phyloP scores from a whole-genome alignment of 805 yeast genomes.

The Lachancea mirantina region DNA sequence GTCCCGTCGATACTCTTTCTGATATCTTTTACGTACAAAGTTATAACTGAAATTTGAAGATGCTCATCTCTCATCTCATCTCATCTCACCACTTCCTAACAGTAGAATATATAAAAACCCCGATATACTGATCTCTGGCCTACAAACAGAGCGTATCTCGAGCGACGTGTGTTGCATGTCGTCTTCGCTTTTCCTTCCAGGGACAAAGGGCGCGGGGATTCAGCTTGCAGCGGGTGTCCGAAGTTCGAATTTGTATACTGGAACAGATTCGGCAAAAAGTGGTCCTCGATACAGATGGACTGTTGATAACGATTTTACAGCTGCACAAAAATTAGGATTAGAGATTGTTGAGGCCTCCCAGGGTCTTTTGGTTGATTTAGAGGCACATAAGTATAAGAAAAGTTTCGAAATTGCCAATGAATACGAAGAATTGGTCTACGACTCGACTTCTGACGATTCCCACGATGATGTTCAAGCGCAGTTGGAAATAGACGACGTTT shows the following conservation, averaged over 20 bases:
- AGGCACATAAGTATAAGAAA: neutral
- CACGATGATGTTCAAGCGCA: constrained; percentile 7
- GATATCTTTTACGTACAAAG: no score
- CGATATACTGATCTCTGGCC: no score
- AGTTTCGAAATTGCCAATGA: constrained; percentile 1
- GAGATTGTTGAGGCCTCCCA: neutral
- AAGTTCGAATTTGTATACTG: constrained; percentile 6
- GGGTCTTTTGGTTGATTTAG: neutral
- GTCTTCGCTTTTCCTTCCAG: no score
- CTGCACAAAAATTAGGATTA: neutral
- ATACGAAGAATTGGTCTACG: constrained; percentile 1
- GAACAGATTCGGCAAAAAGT: neutral
- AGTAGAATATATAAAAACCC: no score
- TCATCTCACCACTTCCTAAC: no score
- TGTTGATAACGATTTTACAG: constrained; percentile 1
- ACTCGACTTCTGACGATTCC: constrained; percentile 3
- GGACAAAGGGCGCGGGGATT: constrained; percentile 6
- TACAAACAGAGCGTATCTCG: no score
- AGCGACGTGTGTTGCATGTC: no score
- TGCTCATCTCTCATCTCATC: no score
- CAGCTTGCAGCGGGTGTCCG: constrained; percentile 9
- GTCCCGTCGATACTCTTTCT: no score
- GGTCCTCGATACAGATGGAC: constrained; percentile 2
- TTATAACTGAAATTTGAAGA: no score
- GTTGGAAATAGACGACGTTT: constrained; percentile 6